phyloP scores from a whole-genome alignment of 2,329 filamentous ascomycete species.

The Trichoderma sp. region DNA sequence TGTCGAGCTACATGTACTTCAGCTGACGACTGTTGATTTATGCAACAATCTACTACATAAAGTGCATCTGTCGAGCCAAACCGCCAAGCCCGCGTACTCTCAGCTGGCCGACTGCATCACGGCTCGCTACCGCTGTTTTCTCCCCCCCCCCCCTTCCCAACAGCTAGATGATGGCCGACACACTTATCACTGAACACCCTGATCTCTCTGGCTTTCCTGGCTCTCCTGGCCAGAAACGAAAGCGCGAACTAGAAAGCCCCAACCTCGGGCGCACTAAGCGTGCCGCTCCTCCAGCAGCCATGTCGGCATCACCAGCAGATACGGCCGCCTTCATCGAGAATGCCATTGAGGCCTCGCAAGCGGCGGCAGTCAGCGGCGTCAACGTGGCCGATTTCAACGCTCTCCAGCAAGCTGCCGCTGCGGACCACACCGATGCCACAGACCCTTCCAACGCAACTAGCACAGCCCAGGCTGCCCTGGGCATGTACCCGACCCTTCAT shows the following conservation, averaged over 20 bases:
- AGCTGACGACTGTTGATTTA: conserved; percentile 1
- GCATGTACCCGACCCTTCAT: conserved; percentile 59
- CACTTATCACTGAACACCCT: conserved; percentile 45
- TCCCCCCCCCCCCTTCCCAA: background rate
- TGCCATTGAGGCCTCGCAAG: conserved; percentile 45
- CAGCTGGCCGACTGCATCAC: background rate
- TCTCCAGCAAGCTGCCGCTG: conserved; percentile 51
- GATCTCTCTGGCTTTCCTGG: conserved; percentile 43
- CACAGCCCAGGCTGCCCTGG: conserved; percentile 57
- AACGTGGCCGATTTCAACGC: conserved; percentile 55
- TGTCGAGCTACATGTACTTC: background rate
- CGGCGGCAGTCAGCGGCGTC: conserved; percentile 39
- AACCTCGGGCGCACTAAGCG: conserved; percentile 51
- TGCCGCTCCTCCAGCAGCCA: conserved; percentile 43
- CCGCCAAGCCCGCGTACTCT: background rate
- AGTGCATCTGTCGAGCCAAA: background rate
- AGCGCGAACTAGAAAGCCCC: conserved; percentile 51
- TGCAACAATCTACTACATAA: background rate
- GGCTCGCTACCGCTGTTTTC: background rate
- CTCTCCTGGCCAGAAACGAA: conserved; percentile 53
- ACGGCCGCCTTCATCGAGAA: conserved; percentile 54
- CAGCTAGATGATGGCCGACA: conserved; percentile 43
- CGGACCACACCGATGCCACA: conserved; percentile 45
- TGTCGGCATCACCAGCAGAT: conserved; percentile 42
- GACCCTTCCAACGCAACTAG: conserved; percentile 55